Base-by-base conservation (phyloP, 2,329 filamentous ascomycete genomes). In the Colletotrichum cuscutae region DNA sequence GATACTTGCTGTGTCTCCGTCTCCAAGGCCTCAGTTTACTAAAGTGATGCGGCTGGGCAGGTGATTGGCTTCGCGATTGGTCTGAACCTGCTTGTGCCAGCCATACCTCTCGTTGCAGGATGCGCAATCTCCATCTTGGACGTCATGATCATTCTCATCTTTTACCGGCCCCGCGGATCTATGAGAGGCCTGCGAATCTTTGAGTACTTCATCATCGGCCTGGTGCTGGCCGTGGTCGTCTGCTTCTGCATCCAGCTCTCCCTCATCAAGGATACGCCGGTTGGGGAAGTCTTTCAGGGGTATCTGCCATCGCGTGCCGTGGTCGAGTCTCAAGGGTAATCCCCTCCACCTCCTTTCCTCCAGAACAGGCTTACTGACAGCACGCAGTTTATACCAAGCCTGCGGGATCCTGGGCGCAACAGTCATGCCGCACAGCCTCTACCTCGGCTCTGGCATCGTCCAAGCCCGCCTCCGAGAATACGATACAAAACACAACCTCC, bases 381-480 rank as follows among this genome's bases (percentile, higher is more conserved):
- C 1, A 5, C 9, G 2, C 1, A 81, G 86, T 60, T 78, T 92
- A 0, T 94, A 93, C 78, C 91, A 93, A 80, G 89, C 92, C 1
- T 95, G 93, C 75, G 93, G 93, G 64, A 95, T 95, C 70, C 85
- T 95, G 0, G 93, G 93, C 2, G 93, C 93, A 4, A 95, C 93
- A 0, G 92, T 93, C 28, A 93, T 93, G 91, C 91, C 91, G 5
- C 91, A 93, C 77, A 91, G 89, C 65, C 82, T 94, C 4, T 94
- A 91, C 76, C 86, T 94, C 4, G 92, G 92, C 26, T 92, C 90
- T 5, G 92, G 91, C 8, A 90, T 94, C 53, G 90, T 93, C 1
- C 91, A 93, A 79, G 85, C 90, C 7, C 89, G 92, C 2, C 87
- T 94, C 3, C 85, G 86, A 26, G 89, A 92, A 22, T 94, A 91